Evolutionary conservation across 2,329 filamentous ascomycete species (phyloP), one percentile per base, ranked within the genome.

Genomic region (Aspergillus fischeri): DNA sequence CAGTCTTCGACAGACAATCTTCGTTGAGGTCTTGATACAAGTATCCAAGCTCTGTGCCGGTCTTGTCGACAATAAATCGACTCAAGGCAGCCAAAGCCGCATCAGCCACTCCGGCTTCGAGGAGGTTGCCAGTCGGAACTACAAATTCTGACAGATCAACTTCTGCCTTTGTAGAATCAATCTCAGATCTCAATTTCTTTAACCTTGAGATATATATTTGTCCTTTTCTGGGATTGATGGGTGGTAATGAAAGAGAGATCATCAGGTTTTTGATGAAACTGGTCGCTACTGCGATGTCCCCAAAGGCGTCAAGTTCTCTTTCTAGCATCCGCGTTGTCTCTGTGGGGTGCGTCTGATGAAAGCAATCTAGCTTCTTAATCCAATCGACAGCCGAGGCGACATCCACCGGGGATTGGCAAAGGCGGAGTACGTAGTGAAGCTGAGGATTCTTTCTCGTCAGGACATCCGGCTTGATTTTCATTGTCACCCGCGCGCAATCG

Each of bases 21-120:
- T 78, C 67, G 2, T 80, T 62, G 6, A 78, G 52, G 48, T 80
- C 75, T 48, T 78, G 68, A 58, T 81, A 82, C 0, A 81, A 62
- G 45, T 73, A 73, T 1, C 73, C 75, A 14, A 81, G 58, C n/a
- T 70, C 76, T 0, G 71, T 68, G 1, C 78, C 78, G 0, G 70
- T 60, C 27, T 75, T 76, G 0, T 75, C 66, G 1, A 67, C 38
- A 3, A 81, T 55, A 49, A 77, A 77, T 9, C 62, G 24, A 38
- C 80, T 70, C 0, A 82, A 66, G 0, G 63, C 29, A n/a, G 65
- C 63, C 4, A 81, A 62, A 1, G 78, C 75, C 0, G 58, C 59
- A 2, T 67, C 59, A 0, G 75, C 67, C 68, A 77, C 70, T 0
- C 71, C 74, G 0, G 76, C 75, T 53, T 80, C 73, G 0, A 74